phyloP scores from a whole-genome alignment of 768 basidiomycete genomes.

The Clitopilus passeckerianus region DNA sequence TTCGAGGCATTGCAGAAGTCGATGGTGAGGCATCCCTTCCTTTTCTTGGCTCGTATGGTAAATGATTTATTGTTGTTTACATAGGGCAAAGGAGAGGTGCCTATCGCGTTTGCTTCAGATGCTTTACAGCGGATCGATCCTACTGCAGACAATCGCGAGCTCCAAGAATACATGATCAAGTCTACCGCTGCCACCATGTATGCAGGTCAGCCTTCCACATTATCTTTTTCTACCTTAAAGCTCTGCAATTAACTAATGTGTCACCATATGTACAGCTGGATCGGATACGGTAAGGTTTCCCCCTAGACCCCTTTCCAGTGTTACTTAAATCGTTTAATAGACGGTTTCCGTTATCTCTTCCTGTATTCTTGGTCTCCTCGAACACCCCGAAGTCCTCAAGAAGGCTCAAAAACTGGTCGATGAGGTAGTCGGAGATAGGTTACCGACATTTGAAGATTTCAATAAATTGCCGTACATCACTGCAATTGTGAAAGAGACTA shows the following conservation, averaged over 20 bases:
- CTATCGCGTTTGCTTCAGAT: neutral
- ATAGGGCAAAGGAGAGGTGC: conserved; percentile 12
- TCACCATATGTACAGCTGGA: no score
- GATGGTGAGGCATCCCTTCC: conserved; percentile 26
- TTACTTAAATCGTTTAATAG: conserved; percentile 4
- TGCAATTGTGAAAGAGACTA: conserved; percentile 22
- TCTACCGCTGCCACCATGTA: conserved; percentile 45
- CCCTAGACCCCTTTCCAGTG: neutral
- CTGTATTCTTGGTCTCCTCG: conserved; percentile 25
- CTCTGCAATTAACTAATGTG: no score
- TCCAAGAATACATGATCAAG: conserved; percentile 33
- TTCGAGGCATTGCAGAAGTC: conserved; percentile 37
- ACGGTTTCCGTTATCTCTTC: conserved; percentile 20
- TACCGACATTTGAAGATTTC: conserved; percentile 27
- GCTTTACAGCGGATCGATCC: neutral
- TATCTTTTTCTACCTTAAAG: no score
- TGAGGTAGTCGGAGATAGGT: conserved; percentile 21
- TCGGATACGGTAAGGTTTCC: conserved; percentile 10
- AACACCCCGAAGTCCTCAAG: conserved; percentile 22
- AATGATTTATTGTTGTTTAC: no score
- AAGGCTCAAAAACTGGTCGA: conserved; percentile 31
- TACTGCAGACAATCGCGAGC: conserved; percentile 22
- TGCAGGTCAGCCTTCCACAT: conserved; percentile 40
- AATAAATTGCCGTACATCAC: conserved; percentile 22
- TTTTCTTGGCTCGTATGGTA: no score